phyloP scores from a whole-genome alignment of 2,329 filamentous ascomycete species.

The Byssochlamys sp. region DNA sequence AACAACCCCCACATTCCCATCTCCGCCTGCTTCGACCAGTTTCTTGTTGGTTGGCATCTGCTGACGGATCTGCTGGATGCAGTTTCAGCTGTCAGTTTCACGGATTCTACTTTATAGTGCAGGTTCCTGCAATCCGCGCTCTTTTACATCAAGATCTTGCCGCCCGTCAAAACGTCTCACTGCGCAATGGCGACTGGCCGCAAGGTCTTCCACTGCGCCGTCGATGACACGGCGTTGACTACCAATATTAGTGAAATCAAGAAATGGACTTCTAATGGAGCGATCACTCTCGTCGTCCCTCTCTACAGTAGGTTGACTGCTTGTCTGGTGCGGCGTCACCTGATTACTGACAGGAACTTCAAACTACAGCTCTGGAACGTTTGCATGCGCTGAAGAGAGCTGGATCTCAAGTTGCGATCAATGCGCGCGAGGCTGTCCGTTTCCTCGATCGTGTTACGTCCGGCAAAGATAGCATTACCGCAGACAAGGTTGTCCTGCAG shows the following conservation, averaged over 20 bases:
- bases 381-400: conserved; percentile 37
- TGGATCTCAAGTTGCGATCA: conserved; percentile 39
- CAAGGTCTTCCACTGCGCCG: conserved; percentile 43
- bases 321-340: background rate
- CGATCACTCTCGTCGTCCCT: conserved; percentile 42
- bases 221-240: conserved; percentile 44
- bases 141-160: conserved; percentile 11
- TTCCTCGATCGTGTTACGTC: conserved; percentile 44
- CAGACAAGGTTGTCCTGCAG: conserved; percentile 38
- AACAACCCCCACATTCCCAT: conserved; percentile 18
- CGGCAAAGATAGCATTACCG: conserved; percentile 34
- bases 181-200: conserved; percentile 31
- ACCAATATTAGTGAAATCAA: conserved; percentile 46
- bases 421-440: conserved; percentile 43
- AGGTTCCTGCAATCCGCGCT: background rate
- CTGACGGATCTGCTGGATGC: conserved; percentile 13
- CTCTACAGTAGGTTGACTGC: conserved; percentile 37
- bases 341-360: conserved; percentile 7
- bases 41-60: conserved; percentile 1
- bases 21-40: background rate
- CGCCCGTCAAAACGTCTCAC: conserved; percentile 16
- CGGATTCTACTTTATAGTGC: conserved; percentile 22
- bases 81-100: conserved; percentile 22
- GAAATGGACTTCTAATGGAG: conserved; percentile 41
- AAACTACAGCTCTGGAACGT: conserved; percentile 34